Percentiles rank a stretch among this genome's conserved stretches.
These are phyloP conservation scores for Stagonosporopsis vannaccii DNA, from an alignment of 2,329 filamentous ascomycete species.

Conservation along the genomic window DNA sequence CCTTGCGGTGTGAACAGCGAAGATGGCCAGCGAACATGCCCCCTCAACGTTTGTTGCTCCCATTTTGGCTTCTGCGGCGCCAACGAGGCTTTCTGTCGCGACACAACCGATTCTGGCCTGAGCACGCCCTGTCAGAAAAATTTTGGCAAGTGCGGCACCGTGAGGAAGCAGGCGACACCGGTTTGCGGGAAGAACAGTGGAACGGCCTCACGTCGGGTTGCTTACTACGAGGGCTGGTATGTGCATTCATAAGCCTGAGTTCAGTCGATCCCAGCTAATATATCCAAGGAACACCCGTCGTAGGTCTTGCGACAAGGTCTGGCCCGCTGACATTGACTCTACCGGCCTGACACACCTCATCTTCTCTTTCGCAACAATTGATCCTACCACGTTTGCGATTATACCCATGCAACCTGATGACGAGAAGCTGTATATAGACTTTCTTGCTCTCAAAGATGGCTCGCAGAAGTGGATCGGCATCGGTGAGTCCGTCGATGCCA, in stretches of 20 bases:
- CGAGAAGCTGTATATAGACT: constrained; percentile 27
- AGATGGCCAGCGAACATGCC: constrained; percentile 11
- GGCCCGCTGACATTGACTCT: constrained; percentile 31
- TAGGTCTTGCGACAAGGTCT: constrained; percentile 30
- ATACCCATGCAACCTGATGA: constrained; percentile 23
- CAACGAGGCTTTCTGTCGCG: constrained; percentile 35
- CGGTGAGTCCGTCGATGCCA: constrained; percentile 27
- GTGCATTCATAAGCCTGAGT: no score
- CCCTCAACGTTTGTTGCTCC: constrained; percentile 30
- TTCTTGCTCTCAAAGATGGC: constrained; percentile 22
- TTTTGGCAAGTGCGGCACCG: constrained; percentile 17
- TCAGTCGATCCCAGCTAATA: constrained; percentile 3
- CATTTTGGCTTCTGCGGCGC: constrained; percentile 51
- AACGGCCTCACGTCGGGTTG: constrained; percentile 24
- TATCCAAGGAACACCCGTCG: constrained; percentile 25
- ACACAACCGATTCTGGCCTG: constrained; percentile 1
- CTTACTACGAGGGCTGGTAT: constrained; percentile 34
- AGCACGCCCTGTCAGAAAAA: constrained; percentile 14
- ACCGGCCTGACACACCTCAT: constrained; percentile 35
- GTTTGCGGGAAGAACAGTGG: constrained; percentile 25
- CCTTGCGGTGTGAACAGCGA: constrained; percentile 45
- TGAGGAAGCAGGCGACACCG: neutral
- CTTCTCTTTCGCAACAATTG: constrained; percentile 53
- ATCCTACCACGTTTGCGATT: constrained; percentile 45
- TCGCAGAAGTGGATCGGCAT: constrained; percentile 30